phyloP scores from a whole-genome alignment of 202 grass and related monocot genomes.

The Panicum hallii region DNA sequence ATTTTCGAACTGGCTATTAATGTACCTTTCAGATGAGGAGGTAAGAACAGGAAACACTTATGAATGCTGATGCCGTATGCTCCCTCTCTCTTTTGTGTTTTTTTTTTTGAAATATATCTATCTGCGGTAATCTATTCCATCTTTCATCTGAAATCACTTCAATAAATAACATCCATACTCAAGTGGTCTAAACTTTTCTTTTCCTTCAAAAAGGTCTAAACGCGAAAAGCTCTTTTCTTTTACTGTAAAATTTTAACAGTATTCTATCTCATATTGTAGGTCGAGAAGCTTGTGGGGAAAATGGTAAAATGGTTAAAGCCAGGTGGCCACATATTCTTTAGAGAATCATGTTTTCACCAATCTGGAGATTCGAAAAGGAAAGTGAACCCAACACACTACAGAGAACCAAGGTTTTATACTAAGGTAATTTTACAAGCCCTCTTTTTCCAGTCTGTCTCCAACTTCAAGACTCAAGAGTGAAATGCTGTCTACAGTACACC shows the following conservation, averaged over 20 bases:
- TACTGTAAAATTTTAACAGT: background rate
- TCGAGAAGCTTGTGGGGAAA: slow-evolving; percentile 67
- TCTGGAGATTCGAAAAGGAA: slow-evolving; percentile 98
- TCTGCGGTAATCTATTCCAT: background rate
- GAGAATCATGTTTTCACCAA: slow-evolving; percentile 98
- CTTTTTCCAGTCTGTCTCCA: background rate
- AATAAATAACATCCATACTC: background rate
- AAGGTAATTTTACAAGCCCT: slow-evolving; percentile 71
- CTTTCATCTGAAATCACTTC: slow-evolving; percentile 6
- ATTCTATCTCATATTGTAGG: slow-evolving; percentile 48
- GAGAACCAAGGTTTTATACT: slow-evolving; percentile 93
- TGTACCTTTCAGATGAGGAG: slow-evolving; percentile 99
- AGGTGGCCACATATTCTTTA: slow-evolving; percentile 91
- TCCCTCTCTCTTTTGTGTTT: background rate
- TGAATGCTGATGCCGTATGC: background rate
- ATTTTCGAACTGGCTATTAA: slow-evolving; percentile 98
- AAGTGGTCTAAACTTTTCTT: background rate
- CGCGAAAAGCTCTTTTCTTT: background rate
- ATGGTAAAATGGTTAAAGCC: slow-evolving; percentile 90
- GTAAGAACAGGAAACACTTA: slow-evolving; percentile 43
- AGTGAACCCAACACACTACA: slow-evolving; percentile 93
- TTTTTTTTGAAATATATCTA: background rate
- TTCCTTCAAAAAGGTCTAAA: background rate
- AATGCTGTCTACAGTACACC: background rate
- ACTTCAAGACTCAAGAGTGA: background rate